Evolutionary conservation across 257 asterid species (phyloP), one percentile per base, ranked within the genome.

Genomic region (Coffea eugenioides): DNA sequence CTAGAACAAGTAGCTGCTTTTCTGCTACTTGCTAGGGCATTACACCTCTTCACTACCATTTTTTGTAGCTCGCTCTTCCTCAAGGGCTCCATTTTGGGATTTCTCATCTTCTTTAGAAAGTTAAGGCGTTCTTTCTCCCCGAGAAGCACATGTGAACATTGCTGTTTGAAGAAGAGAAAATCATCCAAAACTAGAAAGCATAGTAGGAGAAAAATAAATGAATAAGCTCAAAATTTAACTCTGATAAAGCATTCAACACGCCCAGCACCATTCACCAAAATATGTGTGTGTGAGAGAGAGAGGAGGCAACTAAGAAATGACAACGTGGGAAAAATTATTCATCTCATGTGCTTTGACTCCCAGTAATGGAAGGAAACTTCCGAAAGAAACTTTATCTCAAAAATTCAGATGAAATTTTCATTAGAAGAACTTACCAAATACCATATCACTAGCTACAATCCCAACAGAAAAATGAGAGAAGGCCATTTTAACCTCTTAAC

Each of bases 91-190:
- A 62, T 23, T 80, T 73, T 90, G 16, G 92, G 90, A 86, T 81
- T 92, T 82, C 99, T 89, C 92, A 93, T 95, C 89, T 84, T 89
- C 89, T 76, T 89, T 73, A 95, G 85, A 82, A 72, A 82, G 14
- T 54, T 86, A 54, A 68, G 86, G 74, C 91, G 90, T 3, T 77
- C 88, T 75, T 86, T 88, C 78, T 93, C 99, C 21, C 51, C 83
- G 77, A 95, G 92, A 81, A 95, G 95, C 79, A 91, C 80, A 64
- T 86, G 86, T 67, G 99, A 89, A 86, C 99, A 95, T 75, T 82
- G 86, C 99, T 95, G 84, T 80, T 64, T 51, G 71, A 62, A 68
- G 56, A 76, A 48, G 69, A 48, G 69, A 59, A 74, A 49, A 51
- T 48, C 76, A 81, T 51, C 78, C 39, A 31, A 51, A 51, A 61